phyloP scores from a whole-genome alignment of 805 yeast species.

The Candida easanensis region DNA sequence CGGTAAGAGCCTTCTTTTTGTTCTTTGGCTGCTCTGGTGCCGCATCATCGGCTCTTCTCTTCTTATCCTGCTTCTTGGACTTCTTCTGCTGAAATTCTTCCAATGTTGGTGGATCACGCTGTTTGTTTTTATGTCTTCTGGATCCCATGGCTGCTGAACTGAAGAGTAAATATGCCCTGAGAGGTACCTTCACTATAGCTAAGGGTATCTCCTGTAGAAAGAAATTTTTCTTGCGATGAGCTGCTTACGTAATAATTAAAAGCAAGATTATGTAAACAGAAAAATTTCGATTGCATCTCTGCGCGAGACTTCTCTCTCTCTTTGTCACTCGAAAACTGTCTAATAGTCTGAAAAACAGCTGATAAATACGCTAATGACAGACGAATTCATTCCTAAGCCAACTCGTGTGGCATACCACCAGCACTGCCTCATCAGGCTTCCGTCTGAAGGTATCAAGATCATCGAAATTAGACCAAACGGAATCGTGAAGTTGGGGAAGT shows the following conservation, averaged over 20 bases:
- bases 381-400: conserved; percentile 9
- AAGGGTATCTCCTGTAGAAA: neutral
- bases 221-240: conserved; percentile 6
- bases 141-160: conserved; percentile 57
- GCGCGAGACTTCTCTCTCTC: neutral
- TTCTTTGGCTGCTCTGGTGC: conserved; percentile 26
- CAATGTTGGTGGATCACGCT: conserved; percentile 84
- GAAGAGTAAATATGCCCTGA: no score
- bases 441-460: conserved; percentile 76
- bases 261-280: neutral
- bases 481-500: conserved; percentile 77
- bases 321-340: neutral
- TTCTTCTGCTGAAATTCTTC: conserved; percentile 70
- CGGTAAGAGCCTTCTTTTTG: conserved; percentile 21
- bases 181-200: no score
- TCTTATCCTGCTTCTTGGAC: conserved; percentile 34
- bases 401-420: conserved; percentile 27
- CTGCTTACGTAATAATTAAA: conserved; percentile 2
- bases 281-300: neutral
- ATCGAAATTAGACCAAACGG: conserved; percentile 63
- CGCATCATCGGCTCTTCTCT: conserved; percentile 32
- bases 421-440: conserved; percentile 64
- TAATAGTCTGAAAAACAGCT: neutral
- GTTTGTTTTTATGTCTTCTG: conserved; percentile 88
- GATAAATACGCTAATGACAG: no score